Base-by-base conservation (phyloP, 1,284 basidiomycete genomes). In the Irpex rosettiformis region DNA sequence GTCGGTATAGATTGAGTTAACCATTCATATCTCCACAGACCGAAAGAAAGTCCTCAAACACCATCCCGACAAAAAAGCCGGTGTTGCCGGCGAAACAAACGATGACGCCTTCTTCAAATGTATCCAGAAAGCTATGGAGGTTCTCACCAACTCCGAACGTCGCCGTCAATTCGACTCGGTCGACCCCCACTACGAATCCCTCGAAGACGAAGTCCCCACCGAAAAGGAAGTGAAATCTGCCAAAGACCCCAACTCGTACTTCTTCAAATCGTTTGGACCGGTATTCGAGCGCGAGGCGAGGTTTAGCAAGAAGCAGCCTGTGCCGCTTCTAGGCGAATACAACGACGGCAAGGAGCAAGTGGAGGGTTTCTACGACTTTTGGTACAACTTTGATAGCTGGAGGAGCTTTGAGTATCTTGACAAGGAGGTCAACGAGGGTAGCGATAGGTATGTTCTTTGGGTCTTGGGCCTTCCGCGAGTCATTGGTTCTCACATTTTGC, bases 51-150 rank as follows among this genome's bases (percentile, higher is more conserved):
- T 99, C 33, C 87, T 99, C 58, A 96, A 96, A 74, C 96, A 99
- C 76, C 96, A 99, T 76, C 96, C 96, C 1, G 96, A 99, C 80
- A 99, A 99, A 79, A 99, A 99, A 75, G 96, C 94, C 11, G 85
- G 85, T 49, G 72, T 78, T 18, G 79, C 83, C 1, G 87, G 86
- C 64, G 82, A 86, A 59, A 82, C 85, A 57, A 98, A 98, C 78
- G 96, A 98, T 76, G 96, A 99, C 71, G 88, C 89, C 3, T 99
- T 99, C 83, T 99, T 99, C 92, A 99, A 99, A 78, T 99, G 96
- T 73, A 98, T 99, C 67, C 89, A 93, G 77, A 99, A 99, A 75
- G 95, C 96, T 21, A 86, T 91, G 75, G 96, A 99, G 69, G 88
- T 95, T 47, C 87, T 99, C 55, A 91, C 88, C 59, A 84, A 96